Evolutionary conservation across 352 stramenopile species (phyloP).

Genomic region (Pythium aphanidermatum): DNA sequence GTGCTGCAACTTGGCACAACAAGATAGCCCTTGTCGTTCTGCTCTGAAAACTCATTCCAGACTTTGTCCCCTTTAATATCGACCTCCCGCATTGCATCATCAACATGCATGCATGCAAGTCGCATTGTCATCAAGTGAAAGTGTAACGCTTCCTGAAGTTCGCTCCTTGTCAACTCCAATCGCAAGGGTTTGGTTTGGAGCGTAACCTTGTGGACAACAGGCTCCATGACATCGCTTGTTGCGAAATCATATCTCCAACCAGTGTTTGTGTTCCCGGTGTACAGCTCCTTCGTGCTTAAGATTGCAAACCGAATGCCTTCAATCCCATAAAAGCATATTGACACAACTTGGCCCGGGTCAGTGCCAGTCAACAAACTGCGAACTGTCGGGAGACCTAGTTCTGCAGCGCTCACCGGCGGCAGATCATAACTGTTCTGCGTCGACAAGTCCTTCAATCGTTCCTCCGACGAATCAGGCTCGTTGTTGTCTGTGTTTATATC

Average conservation of each 20-base stretch:
- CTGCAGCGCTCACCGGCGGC: slow-evolving; percentile 61
- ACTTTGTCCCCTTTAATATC: slow-evolving; percentile 49
- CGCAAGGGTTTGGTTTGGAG: slow-evolving; percentile 39
- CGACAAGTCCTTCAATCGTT: slow-evolving; percentile 57
- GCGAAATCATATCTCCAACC: slow-evolving; percentile 81
- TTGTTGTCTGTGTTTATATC: neutral
- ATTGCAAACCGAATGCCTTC: slow-evolving; percentile 64
- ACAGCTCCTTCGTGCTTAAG: slow-evolving; percentile 65
- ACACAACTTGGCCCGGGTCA: slow-evolving; percentile 19
- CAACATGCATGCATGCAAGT: slow-evolving; percentile 68
- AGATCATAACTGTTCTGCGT: slow-evolving; percentile 84
- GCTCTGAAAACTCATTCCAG: slow-evolving; percentile 78
- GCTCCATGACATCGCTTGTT: slow-evolving; percentile 67
- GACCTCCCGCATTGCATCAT: slow-evolving; percentile 64
- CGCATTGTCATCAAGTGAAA: slow-evolving; percentile 81
- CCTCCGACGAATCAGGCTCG: neutral
- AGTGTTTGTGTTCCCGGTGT: slow-evolving; percentile 75
- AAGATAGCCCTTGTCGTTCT: slow-evolving; percentile 86
- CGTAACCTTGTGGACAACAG: slow-evolving; percentile 49
- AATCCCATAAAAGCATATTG: slow-evolving; percentile 79
- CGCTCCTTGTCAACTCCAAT: slow-evolving; percentile 39
- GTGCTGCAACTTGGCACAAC: slow-evolving; percentile 46
- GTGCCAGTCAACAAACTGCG: slow-evolving; percentile 29
- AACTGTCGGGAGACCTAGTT: slow-evolving; percentile 65
- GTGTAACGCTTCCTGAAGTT: slow-evolving; percentile 56